These are phyloP conservation scores for Eimeria acervulina DNA, from an alignment of 169 alveolate species.

Conservation along the genomic window DNA sequence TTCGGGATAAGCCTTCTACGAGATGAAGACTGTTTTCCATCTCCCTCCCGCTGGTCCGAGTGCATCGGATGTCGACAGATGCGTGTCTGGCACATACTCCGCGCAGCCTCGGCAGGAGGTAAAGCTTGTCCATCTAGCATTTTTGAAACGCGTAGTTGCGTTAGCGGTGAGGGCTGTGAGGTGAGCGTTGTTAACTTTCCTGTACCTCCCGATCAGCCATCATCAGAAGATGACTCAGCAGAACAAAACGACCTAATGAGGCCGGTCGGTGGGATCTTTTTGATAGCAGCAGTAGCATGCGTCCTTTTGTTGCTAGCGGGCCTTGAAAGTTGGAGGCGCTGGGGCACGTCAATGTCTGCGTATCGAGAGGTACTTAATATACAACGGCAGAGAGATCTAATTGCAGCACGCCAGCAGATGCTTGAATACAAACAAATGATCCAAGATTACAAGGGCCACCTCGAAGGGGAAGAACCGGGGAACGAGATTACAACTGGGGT, in stretches of 20 bases:
- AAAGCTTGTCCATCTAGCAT: slow-evolving; percentile 62
- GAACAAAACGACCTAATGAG: slow-evolving; percentile 43
- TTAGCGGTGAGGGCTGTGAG: slow-evolving; percentile 57
- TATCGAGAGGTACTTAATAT: slow-evolving; percentile 58
- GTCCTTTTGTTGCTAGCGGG: slow-evolving; percentile 48
- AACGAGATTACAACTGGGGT: not conserved
- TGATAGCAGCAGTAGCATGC: slow-evolving; percentile 40
- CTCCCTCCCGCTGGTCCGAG: slow-evolving; percentile 79
- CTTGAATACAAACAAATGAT: slow-evolving; percentile 55
- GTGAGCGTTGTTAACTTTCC: slow-evolving; percentile 64
- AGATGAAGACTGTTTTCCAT: slow-evolving; percentile 67
- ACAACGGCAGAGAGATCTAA: slow-evolving; percentile 65
- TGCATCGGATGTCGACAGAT: slow-evolving; percentile 74
- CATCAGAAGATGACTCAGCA: slow-evolving; percentile 21
- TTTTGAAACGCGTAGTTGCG: slow-evolving; percentile 66
- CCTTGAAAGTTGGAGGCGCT: slow-evolving; percentile 71
- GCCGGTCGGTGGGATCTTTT: slow-evolving; percentile 48
- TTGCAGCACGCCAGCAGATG: slow-evolving; percentile 77
- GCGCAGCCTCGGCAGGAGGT: slow-evolving; percentile 69
- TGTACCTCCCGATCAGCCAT: slow-evolving; percentile 74
- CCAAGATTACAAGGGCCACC: slow-evolving; percentile 20
- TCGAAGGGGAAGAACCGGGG: slow-evolving; percentile 22
- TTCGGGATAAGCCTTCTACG: slow-evolving; percentile 58
- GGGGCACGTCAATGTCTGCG: slow-evolving; percentile 78
- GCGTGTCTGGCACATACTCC: slow-evolving; percentile 72